Evolutionary conservation across 305 asterid genomes (phyloP).

Genomic region (Fraxinus platypoda): DNA sequence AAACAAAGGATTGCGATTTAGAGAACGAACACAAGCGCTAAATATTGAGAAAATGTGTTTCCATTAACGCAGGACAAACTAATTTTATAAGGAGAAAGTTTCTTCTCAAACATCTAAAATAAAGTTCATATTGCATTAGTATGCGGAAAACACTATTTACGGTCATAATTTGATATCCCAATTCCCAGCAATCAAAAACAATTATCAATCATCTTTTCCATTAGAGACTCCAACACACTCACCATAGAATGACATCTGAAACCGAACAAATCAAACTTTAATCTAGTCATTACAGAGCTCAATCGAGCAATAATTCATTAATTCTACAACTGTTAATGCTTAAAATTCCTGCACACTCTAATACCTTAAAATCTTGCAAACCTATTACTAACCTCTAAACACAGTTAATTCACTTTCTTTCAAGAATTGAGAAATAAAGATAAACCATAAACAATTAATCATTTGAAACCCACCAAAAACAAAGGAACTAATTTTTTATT

Average conservation of each 20-base stretch:
- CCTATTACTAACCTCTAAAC: background rate
- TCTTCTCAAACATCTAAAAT: background rate
- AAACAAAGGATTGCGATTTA: background rate
- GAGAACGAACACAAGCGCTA: background rate
- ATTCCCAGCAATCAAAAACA: background rate
- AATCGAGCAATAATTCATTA: background rate
- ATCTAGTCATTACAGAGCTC: background rate
- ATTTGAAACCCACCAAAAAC: no score
- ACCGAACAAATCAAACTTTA: background rate
- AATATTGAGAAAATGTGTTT: background rate
- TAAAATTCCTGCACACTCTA: background rate
- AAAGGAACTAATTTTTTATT: no score
- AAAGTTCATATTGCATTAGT: background rate
- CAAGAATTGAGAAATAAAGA: no score
- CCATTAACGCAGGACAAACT: background rate
- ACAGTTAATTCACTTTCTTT: no score
- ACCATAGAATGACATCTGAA: background rate
- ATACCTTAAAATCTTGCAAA: conserved; percentile 8
- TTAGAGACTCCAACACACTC: no score
- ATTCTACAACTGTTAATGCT: background rate
- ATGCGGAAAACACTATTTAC: no score
- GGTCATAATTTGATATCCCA: background rate
- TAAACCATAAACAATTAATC: no score
- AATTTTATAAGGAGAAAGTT: background rate
- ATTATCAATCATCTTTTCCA: background rate